Evolutionary conservation across 371 early-diverging fungal species (phyloP).

Genomic region (Mortierella sp.): DNA sequence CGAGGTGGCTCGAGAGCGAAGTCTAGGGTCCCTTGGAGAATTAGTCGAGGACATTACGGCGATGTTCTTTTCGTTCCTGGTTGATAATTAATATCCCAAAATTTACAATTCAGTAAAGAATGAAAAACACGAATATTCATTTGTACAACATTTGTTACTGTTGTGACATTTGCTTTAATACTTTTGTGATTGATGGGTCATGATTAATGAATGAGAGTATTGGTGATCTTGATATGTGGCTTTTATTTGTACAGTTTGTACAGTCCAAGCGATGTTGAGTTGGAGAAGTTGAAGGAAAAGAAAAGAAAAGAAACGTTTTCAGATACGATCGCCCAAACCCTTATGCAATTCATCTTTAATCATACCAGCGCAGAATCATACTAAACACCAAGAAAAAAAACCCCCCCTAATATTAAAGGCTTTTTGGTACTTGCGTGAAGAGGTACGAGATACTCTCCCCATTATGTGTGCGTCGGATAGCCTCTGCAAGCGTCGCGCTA

Average conservation of each 20-base stretch:
- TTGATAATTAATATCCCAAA: neutral
- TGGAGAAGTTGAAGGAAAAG: neutral
- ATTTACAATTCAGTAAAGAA: too few relatives aligned
- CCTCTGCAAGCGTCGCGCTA: conserved; percentile 92
- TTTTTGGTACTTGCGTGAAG: conserved; percentile 7
- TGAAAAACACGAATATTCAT: too few relatives aligned
- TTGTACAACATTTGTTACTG: too few relatives aligned
- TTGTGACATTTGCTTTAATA: too few relatives aligned
- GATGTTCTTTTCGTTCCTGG: neutral
- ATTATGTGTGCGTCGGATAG: conserved; percentile 94
- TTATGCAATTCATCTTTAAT: too few relatives aligned
- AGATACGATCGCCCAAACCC: too few relatives aligned
- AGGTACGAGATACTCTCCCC: conserved; percentile 85
- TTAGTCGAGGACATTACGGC: neutral
- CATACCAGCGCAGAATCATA: too few relatives aligned
- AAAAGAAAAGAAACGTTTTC: too few relatives aligned
- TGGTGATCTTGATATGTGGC: too few relatives aligned
- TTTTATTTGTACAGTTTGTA: neutral
- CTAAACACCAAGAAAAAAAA: too few relatives aligned
- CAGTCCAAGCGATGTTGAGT: too few relatives aligned
- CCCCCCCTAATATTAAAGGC: neutral
- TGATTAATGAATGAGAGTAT: neutral
- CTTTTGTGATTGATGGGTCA: neutral
- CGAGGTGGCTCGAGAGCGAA: conserved; percentile 6
- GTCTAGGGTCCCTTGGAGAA: conserved; percentile 3